A percentile compares a stretch with the other conserved stretches of the same genome.
Evolutionary conservation across 73 alveolate genomes (phyloP).

Genomic region (Blepharisma stoltei): DNA sequence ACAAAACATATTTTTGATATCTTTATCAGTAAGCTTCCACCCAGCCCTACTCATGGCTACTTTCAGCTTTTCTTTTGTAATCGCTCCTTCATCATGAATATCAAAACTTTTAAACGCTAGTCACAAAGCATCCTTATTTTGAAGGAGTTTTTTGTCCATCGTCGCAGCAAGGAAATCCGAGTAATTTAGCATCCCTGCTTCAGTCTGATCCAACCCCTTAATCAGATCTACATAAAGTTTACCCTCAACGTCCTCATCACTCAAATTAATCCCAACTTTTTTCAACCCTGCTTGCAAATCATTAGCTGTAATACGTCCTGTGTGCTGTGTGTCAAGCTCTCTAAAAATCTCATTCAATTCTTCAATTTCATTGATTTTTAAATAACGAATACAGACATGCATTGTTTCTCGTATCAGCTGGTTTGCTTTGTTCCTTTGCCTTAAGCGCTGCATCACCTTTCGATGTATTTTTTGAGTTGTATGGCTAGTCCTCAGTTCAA

Average conservation of each 20-base stretch:
- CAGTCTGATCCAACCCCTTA: not conserved
- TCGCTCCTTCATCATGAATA: not conserved
- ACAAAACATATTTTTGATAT: constrained; percentile 11
- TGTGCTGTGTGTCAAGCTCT: constrained; percentile 23
- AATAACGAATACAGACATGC: not conserved
- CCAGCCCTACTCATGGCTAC: constrained; percentile 11
- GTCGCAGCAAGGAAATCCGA: constrained; percentile 41
- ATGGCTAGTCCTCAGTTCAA: not conserved
- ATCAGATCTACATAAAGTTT: not conserved
- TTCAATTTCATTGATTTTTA: not conserved
- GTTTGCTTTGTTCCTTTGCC: not conserved
- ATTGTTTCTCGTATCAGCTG: not conserved
- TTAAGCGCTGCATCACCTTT: not conserved
- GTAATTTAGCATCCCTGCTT: constrained; percentile 26
- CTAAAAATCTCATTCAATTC: not conserved
- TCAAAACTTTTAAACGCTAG: constrained; percentile 22
- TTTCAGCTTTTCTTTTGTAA: not conserved
- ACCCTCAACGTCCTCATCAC: constrained; percentile 2
- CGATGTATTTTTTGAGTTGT: not conserved
- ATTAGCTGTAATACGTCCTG: constrained; percentile 16
- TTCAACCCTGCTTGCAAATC: constrained; percentile 2
- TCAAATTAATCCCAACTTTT: constrained; percentile 24
- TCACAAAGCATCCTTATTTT: constrained; percentile 15
- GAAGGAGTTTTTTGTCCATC: constrained; percentile 2
- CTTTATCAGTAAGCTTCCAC: not conserved